Conservation (phyloP, 495 filamentous ascomycete genomes). For the Neurospora sp. region DNA sequence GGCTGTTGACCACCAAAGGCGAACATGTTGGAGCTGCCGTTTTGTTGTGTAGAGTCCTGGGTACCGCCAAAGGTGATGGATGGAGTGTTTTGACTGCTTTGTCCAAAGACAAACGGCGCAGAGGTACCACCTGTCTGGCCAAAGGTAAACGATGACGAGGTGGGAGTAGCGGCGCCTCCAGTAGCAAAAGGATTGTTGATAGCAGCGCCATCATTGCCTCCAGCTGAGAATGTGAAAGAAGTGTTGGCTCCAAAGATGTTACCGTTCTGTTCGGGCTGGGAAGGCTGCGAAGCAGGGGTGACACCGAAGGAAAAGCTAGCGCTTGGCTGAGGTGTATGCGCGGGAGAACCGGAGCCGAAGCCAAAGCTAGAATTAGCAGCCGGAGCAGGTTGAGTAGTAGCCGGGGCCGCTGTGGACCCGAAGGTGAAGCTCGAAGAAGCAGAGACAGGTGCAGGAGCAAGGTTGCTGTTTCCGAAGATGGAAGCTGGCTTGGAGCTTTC, state of each 20-base stretch:
- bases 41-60: slow-evolving; percentile 6
- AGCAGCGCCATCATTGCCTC: slow-evolving; percentile 14
- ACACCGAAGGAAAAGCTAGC: slow-evolving; percentile 12
- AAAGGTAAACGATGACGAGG: slow-evolving; percentile 30
- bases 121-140: slow-evolving; percentile 16
- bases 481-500: slow-evolving; percentile 6
- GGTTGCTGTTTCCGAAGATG: slow-evolving; percentile 9
- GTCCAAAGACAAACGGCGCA: slow-evolving; percentile 19
- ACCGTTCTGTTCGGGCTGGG: slow-evolving; percentile 1
- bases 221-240: slow-evolving; percentile 32
- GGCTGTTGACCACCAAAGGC: slow-evolving; percentile 19
- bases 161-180: slow-evolving; percentile 16
- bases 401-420: slow-evolving; percentile 16
- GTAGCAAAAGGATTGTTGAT: slow-evolving; percentile 35
- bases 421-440: slow-evolving; percentile 17
- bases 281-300: slow-evolving; percentile 3
- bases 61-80: slow-evolving; percentile 23
- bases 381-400: slow-evolving; percentile 16
- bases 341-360: slow-evolving; percentile 17
- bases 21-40: slow-evolving; percentile 9
- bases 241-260: slow-evolving; percentile 16
- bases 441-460: slow-evolving; percentile 7
- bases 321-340: slow-evolving; percentile 19
- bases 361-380: slow-evolving; percentile 4
- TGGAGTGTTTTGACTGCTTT: slow-evolving; percentile 6